Evolutionary conservation across 306 rosid genomes (phyloP), one percentile per base, ranked within the genome.

Genomic region (Erythrophleum fordii): DNA sequence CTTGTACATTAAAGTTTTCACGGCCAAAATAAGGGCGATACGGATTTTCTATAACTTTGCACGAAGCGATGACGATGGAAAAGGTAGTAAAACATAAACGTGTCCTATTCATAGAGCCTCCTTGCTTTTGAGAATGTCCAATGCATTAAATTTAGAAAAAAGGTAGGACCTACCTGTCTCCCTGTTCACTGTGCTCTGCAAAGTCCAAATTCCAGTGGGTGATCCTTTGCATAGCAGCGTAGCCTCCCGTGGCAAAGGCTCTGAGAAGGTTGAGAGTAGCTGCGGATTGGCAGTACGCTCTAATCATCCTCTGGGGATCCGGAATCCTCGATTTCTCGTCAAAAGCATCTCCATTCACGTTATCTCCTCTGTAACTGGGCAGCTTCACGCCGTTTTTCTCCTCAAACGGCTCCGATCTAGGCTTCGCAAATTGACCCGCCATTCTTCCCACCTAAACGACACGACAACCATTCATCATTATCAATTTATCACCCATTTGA

Each of bases 391-490:
- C 97, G n/a, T 91, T 14, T 64, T 83, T 87, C 91, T 91, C 97
- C 86, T 93, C 97, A 2, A 91, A 85, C 14, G 87, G 20, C 0
- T 91, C 94, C 29, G 97, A 91, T 82, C 97, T 87, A 11, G 97
- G 97, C 71, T 91, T 93, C 26, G 97, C 97, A 69, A 93, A 93
- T 68, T 91, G 96, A 70, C 97, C 97, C 51, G 96, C 97, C 97
- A 93, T 91, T 86, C 97, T 81, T 5, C 97, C 97, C 72, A 92
- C 95, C 95, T 89, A 69, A 12, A 17, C 22, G 42, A 77, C 13
- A 42, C 56, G 46, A 77, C 28, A 78, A 59, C 37, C 7, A 2
- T 48, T 44, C 58, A 46, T 13, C 6, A 14, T 3, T 44, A 44
- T 46, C n/a, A n/a, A n/a, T n/a, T n/a, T 14, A 13, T 20, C 59